Conservation (phyloP, 2,329 filamentous ascomycete genomes). For the Fusarium sp. region DNA sequence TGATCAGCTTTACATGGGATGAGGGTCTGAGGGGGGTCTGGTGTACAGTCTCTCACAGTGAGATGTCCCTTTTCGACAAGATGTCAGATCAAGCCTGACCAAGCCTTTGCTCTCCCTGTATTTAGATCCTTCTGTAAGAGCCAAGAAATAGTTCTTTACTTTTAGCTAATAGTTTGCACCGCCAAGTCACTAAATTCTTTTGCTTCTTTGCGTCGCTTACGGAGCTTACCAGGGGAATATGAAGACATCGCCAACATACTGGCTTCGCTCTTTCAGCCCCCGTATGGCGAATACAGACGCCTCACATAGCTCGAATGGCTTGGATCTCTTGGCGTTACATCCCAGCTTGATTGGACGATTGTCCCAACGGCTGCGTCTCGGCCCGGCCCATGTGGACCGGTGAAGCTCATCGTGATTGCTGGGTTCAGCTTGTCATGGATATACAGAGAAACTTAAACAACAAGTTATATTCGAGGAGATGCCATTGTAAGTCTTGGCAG, state of each 20-base stretch:
- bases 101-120: background rate
- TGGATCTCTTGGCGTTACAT: background rate
- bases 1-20: background rate
- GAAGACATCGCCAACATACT: background rate
- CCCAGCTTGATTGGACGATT: background rate
- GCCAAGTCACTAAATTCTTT: background rate
- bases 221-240: rapidly evolving
- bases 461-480: background rate
- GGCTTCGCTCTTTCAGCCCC: background rate
- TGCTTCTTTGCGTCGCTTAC: background rate
- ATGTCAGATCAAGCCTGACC: background rate
- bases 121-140: background rate
- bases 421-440: background rate
- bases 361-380: background rate
- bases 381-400: background rate
- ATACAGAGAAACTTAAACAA: background rate
- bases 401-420: background rate
- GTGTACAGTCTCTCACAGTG: background rate
- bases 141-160: background rate
- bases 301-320: background rate
- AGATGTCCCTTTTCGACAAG: background rate
- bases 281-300: rapidly evolving
- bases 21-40: background rate
- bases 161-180: background rate
- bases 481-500: background rate